These are phyloP conservation scores for Phanerochaete carnosa DNA, from an alignment of 768 basidiomycete genomes.

Conservation along the genomic window DNA sequence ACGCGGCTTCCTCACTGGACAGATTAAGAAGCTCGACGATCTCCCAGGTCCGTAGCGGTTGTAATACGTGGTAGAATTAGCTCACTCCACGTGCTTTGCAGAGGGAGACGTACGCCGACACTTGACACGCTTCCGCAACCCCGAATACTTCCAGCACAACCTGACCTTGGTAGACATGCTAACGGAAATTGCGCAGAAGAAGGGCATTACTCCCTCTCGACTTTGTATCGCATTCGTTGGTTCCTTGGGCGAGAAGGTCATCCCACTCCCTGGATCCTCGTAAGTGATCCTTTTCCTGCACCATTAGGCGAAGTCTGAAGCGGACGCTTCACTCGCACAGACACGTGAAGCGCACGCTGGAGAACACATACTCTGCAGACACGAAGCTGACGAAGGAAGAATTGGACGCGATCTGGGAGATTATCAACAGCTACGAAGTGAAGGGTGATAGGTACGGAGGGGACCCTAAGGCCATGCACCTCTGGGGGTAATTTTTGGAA, in stretches of 20 bases:
- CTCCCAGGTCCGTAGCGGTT: conserved; percentile 23
- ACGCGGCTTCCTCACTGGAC: conserved; percentile 49
- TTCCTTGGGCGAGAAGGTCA: conserved; percentile 33
- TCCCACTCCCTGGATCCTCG: conserved; percentile 48
- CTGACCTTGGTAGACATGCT: conserved; percentile 39
- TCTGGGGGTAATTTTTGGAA: conserved; percentile 30
- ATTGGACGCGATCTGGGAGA: conserved; percentile 33
- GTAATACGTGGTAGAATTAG: neutral
- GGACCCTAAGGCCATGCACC: conserved; percentile 16
- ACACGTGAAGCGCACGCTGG: conserved; percentile 37
- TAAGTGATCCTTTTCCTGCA: conserved; percentile 12
- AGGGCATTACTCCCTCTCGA: conserved; percentile 38
- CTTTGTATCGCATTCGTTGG: conserved; percentile 38
- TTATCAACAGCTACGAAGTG: conserved; percentile 32
- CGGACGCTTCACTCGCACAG: conserved; percentile 17
- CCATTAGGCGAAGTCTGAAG: neutral
- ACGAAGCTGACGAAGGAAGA: conserved; percentile 33
- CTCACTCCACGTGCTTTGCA: conserved; percentile 15
- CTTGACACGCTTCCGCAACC: conserved; percentile 36
- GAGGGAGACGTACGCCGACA: conserved; percentile 35
- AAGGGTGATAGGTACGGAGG: conserved; percentile 38
- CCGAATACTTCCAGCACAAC: conserved; percentile 39
- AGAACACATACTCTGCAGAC: conserved; percentile 39
- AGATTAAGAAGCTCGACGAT: conserved; percentile 37
- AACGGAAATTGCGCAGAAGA: conserved; percentile 37